These are phyloP conservation scores for Panus rudis DNA, from an alignment of 768 basidiomycete genomes.

Conservation along the genomic window DNA sequence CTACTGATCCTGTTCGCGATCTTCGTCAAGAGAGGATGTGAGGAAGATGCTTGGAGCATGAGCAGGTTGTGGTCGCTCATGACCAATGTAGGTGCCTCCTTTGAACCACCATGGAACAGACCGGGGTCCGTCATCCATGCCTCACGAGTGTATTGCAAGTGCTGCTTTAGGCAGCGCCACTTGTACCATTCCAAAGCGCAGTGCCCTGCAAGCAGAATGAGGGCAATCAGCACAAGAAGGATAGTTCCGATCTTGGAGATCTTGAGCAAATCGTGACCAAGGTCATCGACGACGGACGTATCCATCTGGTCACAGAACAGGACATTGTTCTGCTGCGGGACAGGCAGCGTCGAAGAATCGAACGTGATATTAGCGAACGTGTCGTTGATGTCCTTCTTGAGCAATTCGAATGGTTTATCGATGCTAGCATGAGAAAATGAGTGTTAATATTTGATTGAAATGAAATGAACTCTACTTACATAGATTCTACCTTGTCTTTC, in stretches of 20 bases:
- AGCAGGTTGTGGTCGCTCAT: slow-evolving; percentile 74
- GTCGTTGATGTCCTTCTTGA: slow-evolving; percentile 86
- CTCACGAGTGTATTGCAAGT: slow-evolving; percentile 64
- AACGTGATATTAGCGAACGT: slow-evolving; percentile 73
- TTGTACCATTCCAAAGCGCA: slow-evolving; percentile 84
- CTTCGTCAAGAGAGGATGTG: slow-evolving; percentile 69
- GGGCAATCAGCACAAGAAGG: slow-evolving; percentile 63
- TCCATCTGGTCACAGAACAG: slow-evolving; percentile 77
- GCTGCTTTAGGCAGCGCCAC: slow-evolving; percentile 64
- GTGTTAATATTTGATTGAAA: slow-evolving; percentile 5
- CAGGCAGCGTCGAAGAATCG: slow-evolving; percentile 64
- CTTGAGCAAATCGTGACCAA: slow-evolving; percentile 73
- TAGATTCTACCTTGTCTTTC: slow-evolving; percentile 53
- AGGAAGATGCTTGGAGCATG: slow-evolving; percentile 58
- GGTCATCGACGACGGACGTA: slow-evolving; percentile 78
- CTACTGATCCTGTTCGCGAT: slow-evolving; percentile 49
- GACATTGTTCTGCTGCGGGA: slow-evolving; percentile 63
- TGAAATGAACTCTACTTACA: slow-evolving; percentile 47
- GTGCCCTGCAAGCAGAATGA: slow-evolving; percentile 68
- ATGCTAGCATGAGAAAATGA: slow-evolving; percentile 38
- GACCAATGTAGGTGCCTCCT: slow-evolving; percentile 42
- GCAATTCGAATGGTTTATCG: slow-evolving; percentile 77
- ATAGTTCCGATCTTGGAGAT: slow-evolving; percentile 74
- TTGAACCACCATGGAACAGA: slow-evolving; percentile 34
- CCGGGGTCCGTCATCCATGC: slow-evolving; percentile 75